Evolutionary conservation across 129 eudicot genomes (phyloP).

Genomic region (Dittrichia graveolens): DNA sequence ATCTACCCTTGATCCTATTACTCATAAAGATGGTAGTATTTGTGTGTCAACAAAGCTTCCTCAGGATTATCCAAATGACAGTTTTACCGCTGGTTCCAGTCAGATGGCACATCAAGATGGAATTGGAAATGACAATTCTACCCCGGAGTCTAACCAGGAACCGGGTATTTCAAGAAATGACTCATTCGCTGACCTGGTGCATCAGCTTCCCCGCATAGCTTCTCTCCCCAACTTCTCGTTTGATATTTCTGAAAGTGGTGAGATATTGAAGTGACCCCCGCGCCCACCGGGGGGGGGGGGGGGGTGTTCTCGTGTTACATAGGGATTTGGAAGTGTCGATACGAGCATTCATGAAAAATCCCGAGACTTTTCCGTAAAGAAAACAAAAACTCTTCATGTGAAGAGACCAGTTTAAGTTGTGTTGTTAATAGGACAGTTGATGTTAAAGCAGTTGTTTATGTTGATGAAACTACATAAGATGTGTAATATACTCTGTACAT

Average conservation of each 20-base stretch:
- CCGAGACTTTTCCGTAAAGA: slow-evolving; percentile 12
- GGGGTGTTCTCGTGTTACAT: neutral
- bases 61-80: neutral
- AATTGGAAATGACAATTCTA: slow-evolving; percentile 31
- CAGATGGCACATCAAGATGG: slow-evolving; percentile 26
- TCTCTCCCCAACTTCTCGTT: slow-evolving; percentile 60
- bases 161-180: slow-evolving; percentile 52
- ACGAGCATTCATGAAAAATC: slow-evolving; percentile 42
- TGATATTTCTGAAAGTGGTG: slow-evolving; percentile 41
- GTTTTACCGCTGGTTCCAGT: slow-evolving; percentile 29
- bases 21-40: slow-evolving; percentile 16
- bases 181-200: slow-evolving; percentile 66
- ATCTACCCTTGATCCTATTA: slow-evolving; percentile 21
- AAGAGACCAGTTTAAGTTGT: slow-evolving; percentile 3
- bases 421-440: slow-evolving; percentile 22
- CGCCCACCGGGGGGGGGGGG: too few relatives aligned
- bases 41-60: neutral
- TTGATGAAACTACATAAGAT: slow-evolving; percentile 24
- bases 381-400: neutral
- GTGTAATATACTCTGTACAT: slow-evolving; percentile 5
- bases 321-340: slow-evolving; percentile 42
- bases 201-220: slow-evolving; percentile 63
- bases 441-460: slow-evolving; percentile 21
- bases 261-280: slow-evolving; percentile 35
- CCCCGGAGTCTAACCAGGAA: slow-evolving; percentile 28